These are phyloP conservation scores for Phyllostachys edulis DNA, from an alignment of 176 grass and related monocot species.

Conservation along the genomic window DNA sequence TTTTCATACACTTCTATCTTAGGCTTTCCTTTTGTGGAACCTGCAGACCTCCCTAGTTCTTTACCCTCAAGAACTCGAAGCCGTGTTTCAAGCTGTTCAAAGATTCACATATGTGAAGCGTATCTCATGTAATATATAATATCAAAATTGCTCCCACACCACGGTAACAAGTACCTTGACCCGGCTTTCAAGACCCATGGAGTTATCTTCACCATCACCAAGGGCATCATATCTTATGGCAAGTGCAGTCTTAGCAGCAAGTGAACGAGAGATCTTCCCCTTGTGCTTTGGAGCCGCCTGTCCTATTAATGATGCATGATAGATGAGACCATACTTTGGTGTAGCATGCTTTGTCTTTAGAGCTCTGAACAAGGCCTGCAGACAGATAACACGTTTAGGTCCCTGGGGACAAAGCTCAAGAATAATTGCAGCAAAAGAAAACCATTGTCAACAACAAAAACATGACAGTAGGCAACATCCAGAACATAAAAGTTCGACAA, in stretches of 20 bases:
- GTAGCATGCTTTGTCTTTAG: conserved; percentile 84
- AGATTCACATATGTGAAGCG: not conserved
- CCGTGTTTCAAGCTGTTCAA: conserved; percentile 68
- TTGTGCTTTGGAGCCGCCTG: conserved; percentile 73
- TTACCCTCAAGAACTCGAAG: conserved; percentile 65
- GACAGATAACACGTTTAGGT: conserved; percentile 19
- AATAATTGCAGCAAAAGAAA: not conserved
- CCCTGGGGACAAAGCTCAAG: not conserved
- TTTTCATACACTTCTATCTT: conserved; percentile 87
- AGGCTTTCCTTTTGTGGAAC: conserved; percentile 81
- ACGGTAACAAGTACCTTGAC: conserved; percentile 57
- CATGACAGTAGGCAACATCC: not conserved
- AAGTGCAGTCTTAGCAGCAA: conserved; percentile 77
- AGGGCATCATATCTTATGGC: conserved; percentile 85
- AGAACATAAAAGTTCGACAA: not conserved
- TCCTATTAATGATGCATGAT: conserved; percentile 89
- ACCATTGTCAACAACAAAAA: not conserved
- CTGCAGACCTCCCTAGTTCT: conserved; percentile 65
- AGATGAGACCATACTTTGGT: conserved; percentile 96
- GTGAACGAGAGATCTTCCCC: conserved; percentile 85
- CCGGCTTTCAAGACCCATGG: conserved; percentile 67
- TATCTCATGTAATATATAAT: not conserved
- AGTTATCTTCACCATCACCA: conserved; percentile 73
- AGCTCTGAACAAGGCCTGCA: conserved; percentile 85
- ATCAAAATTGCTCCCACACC: not conserved